These are phyloP conservation scores for Phytophthora ramorum DNA, from an alignment of 352 stramenopile species.

Conservation along the genomic window DNA sequence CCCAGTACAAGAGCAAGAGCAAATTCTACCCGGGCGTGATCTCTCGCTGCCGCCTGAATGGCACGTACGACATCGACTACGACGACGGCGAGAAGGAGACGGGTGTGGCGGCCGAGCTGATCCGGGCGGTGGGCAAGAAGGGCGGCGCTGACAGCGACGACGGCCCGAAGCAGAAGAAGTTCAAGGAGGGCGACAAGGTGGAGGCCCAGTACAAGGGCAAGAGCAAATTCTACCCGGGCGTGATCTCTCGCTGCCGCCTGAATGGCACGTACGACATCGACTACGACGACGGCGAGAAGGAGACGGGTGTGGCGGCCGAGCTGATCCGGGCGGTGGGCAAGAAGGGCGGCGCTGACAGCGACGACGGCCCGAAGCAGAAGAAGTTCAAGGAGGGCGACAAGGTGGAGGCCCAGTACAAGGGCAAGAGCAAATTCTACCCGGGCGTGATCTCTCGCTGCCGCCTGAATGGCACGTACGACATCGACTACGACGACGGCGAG, in stretches of 20 bases:
- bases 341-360: conserved; percentile 22
- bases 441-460: conserved; percentile 28
- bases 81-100: conserved; percentile 81
- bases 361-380: conserved; percentile 26
- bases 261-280: conserved; percentile 33
- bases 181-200: conserved; percentile 44
- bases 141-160: conserved; percentile 23
- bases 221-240: conserved; percentile 67
- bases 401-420: conserved; percentile 32
- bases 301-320: conserved; percentile 27
- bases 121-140: conserved; percentile 34
- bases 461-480: conserved; percentile 31
- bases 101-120: conserved; percentile 53
- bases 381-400: conserved; percentile 29
- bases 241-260: conserved; percentile 49
- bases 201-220: conserved; percentile 75
- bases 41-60: conserved; percentile 55
- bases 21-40: conserved; percentile 83
- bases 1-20: conserved; percentile 63
- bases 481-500: conserved; percentile 30
- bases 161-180: conserved; percentile 29
- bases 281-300: conserved; percentile 32
- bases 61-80: conserved; percentile 83
- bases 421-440: conserved; percentile 32
- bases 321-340: conserved; percentile 23